Evolutionary conservation across 2,329 filamentous ascomycete species (phyloP).

Genomic region (Knufia fluminis): DNA sequence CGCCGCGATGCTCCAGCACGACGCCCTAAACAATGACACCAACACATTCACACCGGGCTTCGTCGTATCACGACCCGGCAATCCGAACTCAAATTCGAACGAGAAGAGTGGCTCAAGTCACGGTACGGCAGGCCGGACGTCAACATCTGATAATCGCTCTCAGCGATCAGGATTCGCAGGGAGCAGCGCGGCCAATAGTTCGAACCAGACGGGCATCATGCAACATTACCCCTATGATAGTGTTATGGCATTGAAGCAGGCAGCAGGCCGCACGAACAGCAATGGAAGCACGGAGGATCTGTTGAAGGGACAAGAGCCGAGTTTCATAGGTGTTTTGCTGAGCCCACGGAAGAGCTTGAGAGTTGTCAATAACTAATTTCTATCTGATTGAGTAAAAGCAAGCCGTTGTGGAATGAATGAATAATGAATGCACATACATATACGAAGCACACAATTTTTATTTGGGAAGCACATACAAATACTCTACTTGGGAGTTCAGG

Average conservation of each 20-base stretch:
- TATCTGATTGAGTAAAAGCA: neutral
- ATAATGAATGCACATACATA: too few species aligned
- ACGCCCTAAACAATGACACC: slow-evolving; percentile 37
- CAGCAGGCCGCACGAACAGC: slow-evolving; percentile 26
- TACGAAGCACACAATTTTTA: too few species aligned
- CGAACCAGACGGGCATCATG: slow-evolving; percentile 11
- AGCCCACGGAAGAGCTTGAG: slow-evolving; percentile 59
- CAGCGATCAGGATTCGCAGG: neutral
- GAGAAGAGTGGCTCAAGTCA: slow-evolving; percentile 7
- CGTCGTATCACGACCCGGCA: slow-evolving; percentile 1
- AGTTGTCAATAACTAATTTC: slow-evolving; percentile 54
- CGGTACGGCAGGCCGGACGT: neutral
- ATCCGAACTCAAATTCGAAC: neutral
- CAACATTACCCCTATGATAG: slow-evolving; percentile 26
- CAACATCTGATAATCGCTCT: neutral
- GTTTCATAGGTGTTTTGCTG: slow-evolving; percentile 60
- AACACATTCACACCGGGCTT: slow-evolving; percentile 13
- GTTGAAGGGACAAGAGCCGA: slow-evolving; percentile 55
- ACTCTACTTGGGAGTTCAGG: too few species aligned
- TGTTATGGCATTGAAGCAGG: slow-evolving; percentile 14
- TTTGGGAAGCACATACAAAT: too few species aligned
- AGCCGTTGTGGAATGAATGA: too few species aligned
- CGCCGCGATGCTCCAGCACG: slow-evolving; percentile 55
- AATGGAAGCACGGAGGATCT: slow-evolving; percentile 49
- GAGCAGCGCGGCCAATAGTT: neutral